Conservation (phyloP, 140 eudicot species). For the Flaveria floridana region DNA sequence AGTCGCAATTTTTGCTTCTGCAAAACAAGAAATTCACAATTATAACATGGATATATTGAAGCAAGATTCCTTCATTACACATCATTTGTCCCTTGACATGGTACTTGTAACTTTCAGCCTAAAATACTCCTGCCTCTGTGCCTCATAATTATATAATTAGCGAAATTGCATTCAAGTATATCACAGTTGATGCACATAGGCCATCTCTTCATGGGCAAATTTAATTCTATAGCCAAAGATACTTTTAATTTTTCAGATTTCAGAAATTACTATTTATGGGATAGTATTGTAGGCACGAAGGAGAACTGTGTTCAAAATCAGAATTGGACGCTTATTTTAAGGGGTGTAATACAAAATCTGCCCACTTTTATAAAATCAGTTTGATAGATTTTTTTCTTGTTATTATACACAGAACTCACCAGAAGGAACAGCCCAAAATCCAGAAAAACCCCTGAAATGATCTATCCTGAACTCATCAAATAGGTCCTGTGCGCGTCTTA, state of each 20-base stretch:
- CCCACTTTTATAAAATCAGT: neutral
- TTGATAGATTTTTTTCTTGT: constrained; percentile 4
- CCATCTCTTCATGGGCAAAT: neutral
- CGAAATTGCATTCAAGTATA: neutral
- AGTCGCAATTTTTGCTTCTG: constrained; percentile 92
- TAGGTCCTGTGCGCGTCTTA: constrained; percentile 77
- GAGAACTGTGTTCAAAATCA: constrained; percentile 13
- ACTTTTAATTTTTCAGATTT: neutral
- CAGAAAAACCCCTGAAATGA: constrained; percentile 98
- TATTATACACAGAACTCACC: constrained; percentile 49
- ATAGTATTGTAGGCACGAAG: constrained; percentile 4
- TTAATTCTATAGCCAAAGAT: constrained; percentile 1
- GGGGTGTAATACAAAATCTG: neutral
- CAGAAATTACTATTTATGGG: neutral
- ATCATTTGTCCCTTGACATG: constrained; percentile 16
- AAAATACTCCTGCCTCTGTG: neutral
- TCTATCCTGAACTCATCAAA: constrained; percentile 98
- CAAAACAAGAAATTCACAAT: constrained; percentile 23
- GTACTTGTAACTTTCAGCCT: constrained; percentile 15
- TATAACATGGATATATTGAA: constrained; percentile 21
- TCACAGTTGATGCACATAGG: constrained; percentile 10
- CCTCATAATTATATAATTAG: constrained; percentile 3
- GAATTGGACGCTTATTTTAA: neutral
- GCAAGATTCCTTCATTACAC: constrained; percentile 8
- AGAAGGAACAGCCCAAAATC: constrained; percentile 98